A percentile compares a stretch with the other conserved stretches of the same genome.
phyloP scores from a whole-genome alignment of 2,329 filamentous ascomycete genomes.

The Microthyrium microscopicum region DNA sequence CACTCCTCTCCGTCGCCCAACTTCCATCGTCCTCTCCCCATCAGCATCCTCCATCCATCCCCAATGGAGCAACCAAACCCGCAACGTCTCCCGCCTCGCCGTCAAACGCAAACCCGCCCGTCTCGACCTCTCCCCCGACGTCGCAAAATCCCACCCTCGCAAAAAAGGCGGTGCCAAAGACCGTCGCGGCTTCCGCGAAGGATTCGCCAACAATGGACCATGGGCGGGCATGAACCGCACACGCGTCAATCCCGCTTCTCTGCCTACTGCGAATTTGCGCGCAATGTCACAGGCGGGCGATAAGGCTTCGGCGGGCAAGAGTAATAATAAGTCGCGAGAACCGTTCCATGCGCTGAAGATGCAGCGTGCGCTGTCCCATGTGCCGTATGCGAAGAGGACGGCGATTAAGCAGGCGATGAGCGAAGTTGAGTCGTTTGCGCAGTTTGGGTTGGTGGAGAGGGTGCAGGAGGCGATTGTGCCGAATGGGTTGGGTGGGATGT shows the following conservation, averaged over 20 bases:
- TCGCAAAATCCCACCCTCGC: constrained; percentile 17
- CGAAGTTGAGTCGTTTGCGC: constrained; percentile 60
- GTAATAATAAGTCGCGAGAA: constrained; percentile 28
- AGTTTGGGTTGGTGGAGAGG: constrained; percentile 57
- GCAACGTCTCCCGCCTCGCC: constrained; percentile 1
- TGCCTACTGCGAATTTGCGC: not conserved
- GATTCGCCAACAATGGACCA: constrained; percentile 17
- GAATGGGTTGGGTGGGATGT: constrained; percentile 53
- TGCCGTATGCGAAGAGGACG: constrained; percentile 57
- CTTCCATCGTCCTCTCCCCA: not conserved
- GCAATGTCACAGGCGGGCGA: not conserved
- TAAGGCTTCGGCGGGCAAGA: constrained; percentile 24
- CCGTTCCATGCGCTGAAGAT: constrained; percentile 79
- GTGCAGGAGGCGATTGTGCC: constrained; percentile 51
- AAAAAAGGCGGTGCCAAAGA: constrained; percentile 14
- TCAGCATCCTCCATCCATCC: constrained; percentile 7
- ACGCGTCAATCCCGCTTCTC: not conserved
- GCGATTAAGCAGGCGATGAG: constrained; percentile 44
- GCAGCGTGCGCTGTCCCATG: constrained; percentile 61
- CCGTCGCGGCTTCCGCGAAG: constrained; percentile 25
- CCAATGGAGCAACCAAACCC: constrained; percentile 6
- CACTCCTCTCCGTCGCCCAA: constrained; percentile 8
- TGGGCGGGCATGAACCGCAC: not conserved
- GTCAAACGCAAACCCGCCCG: constrained; percentile 1
- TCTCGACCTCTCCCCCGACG: constrained; percentile 13